A percentile compares a stretch with the other conserved stretches of the same genome.
Conservation (phyloP, 768 basidiomycete genomes). For the Mycena rebaudengoi region DNA sequence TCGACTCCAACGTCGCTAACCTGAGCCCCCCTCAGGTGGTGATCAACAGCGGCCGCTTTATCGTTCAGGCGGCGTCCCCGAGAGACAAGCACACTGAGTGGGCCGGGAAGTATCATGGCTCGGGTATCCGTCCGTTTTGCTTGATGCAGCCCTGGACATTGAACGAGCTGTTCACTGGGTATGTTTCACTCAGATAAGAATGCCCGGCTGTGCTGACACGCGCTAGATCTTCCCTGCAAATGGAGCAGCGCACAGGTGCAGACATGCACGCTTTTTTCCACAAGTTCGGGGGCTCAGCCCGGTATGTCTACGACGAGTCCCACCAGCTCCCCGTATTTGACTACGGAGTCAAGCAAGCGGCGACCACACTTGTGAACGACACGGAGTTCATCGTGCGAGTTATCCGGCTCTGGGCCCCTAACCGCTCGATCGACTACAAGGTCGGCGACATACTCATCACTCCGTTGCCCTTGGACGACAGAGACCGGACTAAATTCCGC, state of each 20-base stretch:
- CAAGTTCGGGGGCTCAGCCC: constrained; percentile 12
- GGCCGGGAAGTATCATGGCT: constrained; percentile 3
- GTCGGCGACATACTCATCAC: constrained; percentile 3
- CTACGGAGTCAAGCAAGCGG: constrained; percentile 4
- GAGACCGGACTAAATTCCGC: constrained; percentile 13
- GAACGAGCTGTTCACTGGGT: constrained; percentile 12
- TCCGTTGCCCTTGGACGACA: constrained; percentile 6
- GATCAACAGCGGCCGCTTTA: constrained; percentile 10
- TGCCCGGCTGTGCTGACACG: constrained; percentile 2
- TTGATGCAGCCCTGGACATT: constrained; percentile 17
- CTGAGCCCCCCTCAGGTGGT: constrained; percentile 4
- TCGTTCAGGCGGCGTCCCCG: constrained; percentile 14
- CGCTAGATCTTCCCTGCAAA: constrained; percentile 10
- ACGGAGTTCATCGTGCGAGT: constrained; percentile 9
- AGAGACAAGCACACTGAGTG: constrained; percentile 2
- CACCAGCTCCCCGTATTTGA: constrained; percentile 2
- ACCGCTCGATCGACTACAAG: constrained; percentile 7
- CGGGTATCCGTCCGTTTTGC: constrained; percentile 11
- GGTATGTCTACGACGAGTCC: constrained; percentile 5
- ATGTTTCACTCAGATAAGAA: constrained; percentile 1
- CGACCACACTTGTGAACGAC: constrained; percentile 8
- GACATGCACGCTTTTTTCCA: constrained; percentile 9
- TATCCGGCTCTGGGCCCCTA: constrained; percentile 1
- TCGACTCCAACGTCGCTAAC: constrained; percentile 9
- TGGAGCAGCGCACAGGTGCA: constrained; percentile 6